Percentiles rank a stretch among this genome's conserved stretches.
Conservation (phyloP, 129 eudicot species). For the Apium graveolens region DNA sequence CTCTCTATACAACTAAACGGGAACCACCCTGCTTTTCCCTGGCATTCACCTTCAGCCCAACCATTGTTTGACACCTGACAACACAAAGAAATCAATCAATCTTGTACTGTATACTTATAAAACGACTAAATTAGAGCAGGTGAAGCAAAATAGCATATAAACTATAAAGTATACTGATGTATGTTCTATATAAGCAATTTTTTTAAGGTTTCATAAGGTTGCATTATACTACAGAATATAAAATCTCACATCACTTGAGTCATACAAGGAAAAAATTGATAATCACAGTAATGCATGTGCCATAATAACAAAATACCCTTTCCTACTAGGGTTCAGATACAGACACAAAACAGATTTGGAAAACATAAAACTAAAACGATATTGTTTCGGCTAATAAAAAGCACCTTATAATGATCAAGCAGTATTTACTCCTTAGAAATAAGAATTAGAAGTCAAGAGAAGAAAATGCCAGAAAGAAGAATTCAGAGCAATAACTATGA, state of each 20-base stretch:
- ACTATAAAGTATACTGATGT: not conserved
- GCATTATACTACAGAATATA: not conserved
- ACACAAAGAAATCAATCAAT: not conserved
- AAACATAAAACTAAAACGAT: not conserved
- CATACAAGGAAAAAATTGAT: not conserved
- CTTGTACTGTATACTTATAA: not conserved
- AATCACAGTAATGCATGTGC: not conserved
- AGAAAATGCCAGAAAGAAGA: not conserved
- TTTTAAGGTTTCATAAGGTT: not conserved
- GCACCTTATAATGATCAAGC: constrained; percentile 4
- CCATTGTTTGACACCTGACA: constrained; percentile 77
- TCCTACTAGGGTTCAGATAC: not conserved
- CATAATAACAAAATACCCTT: not conserved
- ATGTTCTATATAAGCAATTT: not conserved
- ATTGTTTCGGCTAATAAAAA: not conserved
- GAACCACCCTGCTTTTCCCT: constrained; percentile 96
- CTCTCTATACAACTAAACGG: constrained; percentile 76
- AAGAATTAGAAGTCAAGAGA: not conserved
- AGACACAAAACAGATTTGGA: not conserved
- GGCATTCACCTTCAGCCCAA: constrained; percentile 99
- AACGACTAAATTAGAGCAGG: not conserved
- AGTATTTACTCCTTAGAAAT: not conserved
- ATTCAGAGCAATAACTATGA: not conserved
- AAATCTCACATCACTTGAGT: not conserved
- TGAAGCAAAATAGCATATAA: no score